Evolutionary conservation across 805 yeast genomes (phyloP), one percentile per base, ranked within the genome.

Genomic region (Danielia oregonensis): DNA sequence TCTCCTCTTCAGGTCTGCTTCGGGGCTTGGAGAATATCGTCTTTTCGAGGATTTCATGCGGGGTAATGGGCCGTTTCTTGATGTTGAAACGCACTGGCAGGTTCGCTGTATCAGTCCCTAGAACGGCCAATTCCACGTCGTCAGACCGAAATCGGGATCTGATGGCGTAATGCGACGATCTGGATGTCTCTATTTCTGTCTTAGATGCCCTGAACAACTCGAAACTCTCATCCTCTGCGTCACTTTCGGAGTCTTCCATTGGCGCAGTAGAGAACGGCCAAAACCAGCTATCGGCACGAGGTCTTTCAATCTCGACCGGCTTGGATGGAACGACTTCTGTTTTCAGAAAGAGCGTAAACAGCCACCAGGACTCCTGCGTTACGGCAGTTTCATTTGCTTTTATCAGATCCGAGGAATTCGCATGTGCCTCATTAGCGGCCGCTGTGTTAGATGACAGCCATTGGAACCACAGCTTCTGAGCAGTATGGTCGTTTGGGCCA

Each of bases 131-230:
- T 33, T 62, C 66, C 17, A 29, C 33, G 8, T 30, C 38, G 26
- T 28, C 15, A 8, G 36, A 16, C 13, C 33, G 32, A 19, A 29
- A 32, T 2, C 14, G 21, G 19, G 51, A 48, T 30, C 46, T 57
- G 19, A 55, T 51, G 11, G 70, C 72, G 38, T 63, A 63, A 34
- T 60, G 57, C 19, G 59, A 48, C 27, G 62, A 68, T 22, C 46
- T 54, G 1, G 65, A 40, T 12, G 40, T 43, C 30, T 67, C 72
- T 24, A 67, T 54, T 1, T 61, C 54, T 16, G 29, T 29, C 34
- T 56, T 62, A 7, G 70, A 68, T 4, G 52, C 42, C 26, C 52
- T 54, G 36, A 55, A 58, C 16, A 57, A 40, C 36, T 57, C 61
- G 8, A 53, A 43, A 12, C 52, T 47, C 17, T 45, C 45, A 12